These are phyloP conservation scores for Xerocomus nothofagi DNA, from an alignment of 1,284 basidiomycete species.

Conservation along the genomic window DNA sequence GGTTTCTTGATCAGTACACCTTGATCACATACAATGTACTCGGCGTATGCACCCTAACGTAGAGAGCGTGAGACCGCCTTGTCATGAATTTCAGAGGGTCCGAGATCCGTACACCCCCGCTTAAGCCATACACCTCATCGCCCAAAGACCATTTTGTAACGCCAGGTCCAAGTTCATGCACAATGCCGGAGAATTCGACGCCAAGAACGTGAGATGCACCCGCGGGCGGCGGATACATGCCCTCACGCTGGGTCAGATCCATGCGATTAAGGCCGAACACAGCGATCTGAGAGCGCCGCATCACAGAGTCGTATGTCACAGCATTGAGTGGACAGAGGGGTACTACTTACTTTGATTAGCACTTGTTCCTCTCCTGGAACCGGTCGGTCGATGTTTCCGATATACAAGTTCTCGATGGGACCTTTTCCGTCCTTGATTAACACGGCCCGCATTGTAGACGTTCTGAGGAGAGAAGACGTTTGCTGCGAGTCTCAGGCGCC, in stretches of 20 bases:
- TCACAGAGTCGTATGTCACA: constrained; percentile 1
- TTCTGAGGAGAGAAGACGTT: background rate
- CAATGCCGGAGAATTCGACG: constrained; percentile 85
- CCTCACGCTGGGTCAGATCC: constrained; percentile 81
- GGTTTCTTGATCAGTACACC: constrained; percentile 80
- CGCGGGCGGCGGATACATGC: constrained; percentile 77
- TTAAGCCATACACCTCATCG: constrained; percentile 87
- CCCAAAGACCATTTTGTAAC: constrained; percentile 65
- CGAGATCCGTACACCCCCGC: constrained; percentile 53
- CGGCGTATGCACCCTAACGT: constrained; percentile 85
- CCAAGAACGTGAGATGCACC: constrained; percentile 81
- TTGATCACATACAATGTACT: constrained; percentile 74
- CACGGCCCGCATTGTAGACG: constrained; percentile 74
- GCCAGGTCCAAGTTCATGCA: constrained; percentile 59
- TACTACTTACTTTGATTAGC: constrained; percentile 66
- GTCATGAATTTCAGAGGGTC: background rate
- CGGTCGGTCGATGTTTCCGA: constrained; percentile 74
- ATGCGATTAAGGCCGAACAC: constrained; percentile 88
- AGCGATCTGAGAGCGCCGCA: constrained; percentile 50
- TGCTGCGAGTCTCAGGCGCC: background rate
- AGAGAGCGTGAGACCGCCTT: constrained; percentile 10
- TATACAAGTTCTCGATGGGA: constrained; percentile 74
- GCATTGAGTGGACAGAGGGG: background rate
- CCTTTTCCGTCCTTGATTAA: constrained; percentile 81
- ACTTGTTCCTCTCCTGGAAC: constrained; percentile 58